phyloP scores from a whole-genome alignment of 2,329 filamentous ascomycete species.

The Hymenoscyphus fructigenus region DNA sequence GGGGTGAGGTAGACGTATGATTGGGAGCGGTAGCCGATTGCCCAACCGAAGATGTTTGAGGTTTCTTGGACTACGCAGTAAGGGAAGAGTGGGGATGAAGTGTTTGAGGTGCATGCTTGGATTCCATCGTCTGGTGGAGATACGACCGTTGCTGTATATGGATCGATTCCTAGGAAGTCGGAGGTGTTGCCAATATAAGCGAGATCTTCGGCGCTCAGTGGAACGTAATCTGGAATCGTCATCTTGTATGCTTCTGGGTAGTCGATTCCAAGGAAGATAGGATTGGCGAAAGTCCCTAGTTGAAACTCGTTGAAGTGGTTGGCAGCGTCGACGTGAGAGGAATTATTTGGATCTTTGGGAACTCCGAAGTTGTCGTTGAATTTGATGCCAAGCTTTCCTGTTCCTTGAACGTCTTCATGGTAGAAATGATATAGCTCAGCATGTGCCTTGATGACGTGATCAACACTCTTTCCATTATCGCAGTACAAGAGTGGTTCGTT shows the following conservation, averaged over 20 bases:
- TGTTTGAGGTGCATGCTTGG: conserved; percentile 48
- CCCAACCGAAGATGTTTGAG: too few species aligned
- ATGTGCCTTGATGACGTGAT: conserved; percentile 45
- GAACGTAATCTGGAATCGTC: conserved; percentile 38
- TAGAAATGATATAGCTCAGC: conserved; percentile 52
- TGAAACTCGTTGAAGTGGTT: conserved; percentile 41
- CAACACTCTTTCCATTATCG: neutral
- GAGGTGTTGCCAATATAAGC: conserved; percentile 48
- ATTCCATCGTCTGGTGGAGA: conserved; percentile 47
- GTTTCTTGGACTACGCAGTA: too few species aligned
- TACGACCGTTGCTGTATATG: conserved; percentile 56
- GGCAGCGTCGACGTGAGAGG: conserved; percentile 26
- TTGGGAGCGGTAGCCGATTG: too few species aligned
- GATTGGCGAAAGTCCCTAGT: conserved; percentile 49
- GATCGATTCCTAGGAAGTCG: conserved; percentile 57
- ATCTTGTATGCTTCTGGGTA: conserved; percentile 46
- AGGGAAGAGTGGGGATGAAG: conserved; percentile 43
- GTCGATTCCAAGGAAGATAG: conserved; percentile 50
- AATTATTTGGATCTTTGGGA: conserved; percentile 40
- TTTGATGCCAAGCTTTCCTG: conserved; percentile 49
- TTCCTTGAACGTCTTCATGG: conserved; percentile 50
- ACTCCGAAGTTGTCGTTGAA: conserved; percentile 46
- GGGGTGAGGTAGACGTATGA: too few species aligned
- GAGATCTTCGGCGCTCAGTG: conserved; percentile 46
- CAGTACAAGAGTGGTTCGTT: conserved; percentile 47